Percentiles rank a stretch among this genome's conserved stretches.
Conservation (phyloP, 2,329 filamentous ascomycete genomes). For the Colletotrichum sp. region DNA sequence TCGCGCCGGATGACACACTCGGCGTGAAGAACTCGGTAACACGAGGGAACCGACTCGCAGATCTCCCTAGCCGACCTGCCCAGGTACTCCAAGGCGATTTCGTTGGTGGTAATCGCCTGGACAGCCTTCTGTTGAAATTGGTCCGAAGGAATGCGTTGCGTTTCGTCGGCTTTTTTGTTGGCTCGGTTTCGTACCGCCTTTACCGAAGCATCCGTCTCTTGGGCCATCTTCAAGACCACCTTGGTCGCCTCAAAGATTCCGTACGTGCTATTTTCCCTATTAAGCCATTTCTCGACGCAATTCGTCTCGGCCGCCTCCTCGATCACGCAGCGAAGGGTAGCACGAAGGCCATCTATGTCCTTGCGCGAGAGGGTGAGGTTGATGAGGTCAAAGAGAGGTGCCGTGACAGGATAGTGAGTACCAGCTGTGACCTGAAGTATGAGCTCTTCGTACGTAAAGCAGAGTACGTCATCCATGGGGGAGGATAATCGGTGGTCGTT, state of each 20-base stretch:
- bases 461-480: slow-evolving; percentile 23
- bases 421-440: slow-evolving; percentile 27
- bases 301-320: slow-evolving; percentile 23
- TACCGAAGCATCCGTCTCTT: slow-evolving; percentile 10
- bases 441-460: slow-evolving; percentile 27
- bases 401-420: slow-evolving; percentile 25
- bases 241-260: slow-evolving; percentile 26
- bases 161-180: not conserved
- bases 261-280: slow-evolving; percentile 22
- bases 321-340: slow-evolving; percentile 18
- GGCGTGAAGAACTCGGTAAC: slow-evolving; percentile 41
- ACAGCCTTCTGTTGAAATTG: not conserved
- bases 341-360: slow-evolving; percentile 24
- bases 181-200: slow-evolving; percentile 9
- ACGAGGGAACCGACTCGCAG: slow-evolving; percentile 30
- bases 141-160: slow-evolving; percentile 12
- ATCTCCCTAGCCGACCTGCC: slow-evolving; percentile 36
- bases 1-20: slow-evolving; percentile 41
- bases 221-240: slow-evolving; percentile 18
- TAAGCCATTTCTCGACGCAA: slow-evolving; percentile 25
- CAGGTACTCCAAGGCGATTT: slow-evolving; percentile 34
- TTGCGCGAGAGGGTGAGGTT: slow-evolving; percentile 21
- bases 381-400: slow-evolving; percentile 24
- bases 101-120: slow-evolving; percentile 19
- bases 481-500: slow-evolving; percentile 22